Conservation (phyloP, 1,284 basidiomycete species). For the Boletus sp. region DNA sequence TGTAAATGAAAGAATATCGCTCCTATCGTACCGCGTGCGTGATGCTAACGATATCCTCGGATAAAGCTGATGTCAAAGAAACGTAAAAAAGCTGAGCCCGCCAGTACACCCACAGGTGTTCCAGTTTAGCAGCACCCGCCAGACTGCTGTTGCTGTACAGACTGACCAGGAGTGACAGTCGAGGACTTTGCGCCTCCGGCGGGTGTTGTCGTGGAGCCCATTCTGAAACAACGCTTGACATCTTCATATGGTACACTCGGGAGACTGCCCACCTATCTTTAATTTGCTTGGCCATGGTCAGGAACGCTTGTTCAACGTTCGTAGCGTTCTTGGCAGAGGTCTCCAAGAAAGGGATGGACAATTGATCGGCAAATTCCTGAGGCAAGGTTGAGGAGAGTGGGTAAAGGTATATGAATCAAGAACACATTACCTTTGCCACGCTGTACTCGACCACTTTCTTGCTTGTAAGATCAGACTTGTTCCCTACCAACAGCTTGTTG, state of each 20-base stretch:
- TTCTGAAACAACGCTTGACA: conserved; percentile 40
- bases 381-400: conserved; percentile 7
- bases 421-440: conserved; percentile 78
- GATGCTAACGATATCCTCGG: conserved; percentile 28
- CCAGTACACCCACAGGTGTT: conserved; percentile 18
- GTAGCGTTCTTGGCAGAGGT: conserved; percentile 99
- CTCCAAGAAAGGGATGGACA: conserved; percentile 95
- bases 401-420: neutral
- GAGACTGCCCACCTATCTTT: conserved; percentile 76
- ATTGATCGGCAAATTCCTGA: conserved; percentile 93
- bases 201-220: conserved; percentile 72
- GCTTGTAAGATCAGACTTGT: conserved; percentile 95
- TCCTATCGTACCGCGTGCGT: conserved; percentile 32
- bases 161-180: conserved; percentile 49
- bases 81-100: conserved; percentile 12
- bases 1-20: conserved; percentile 33
- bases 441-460: conserved; percentile 99
- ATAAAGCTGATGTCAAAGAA: conserved; percentile 14
- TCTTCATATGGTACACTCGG: neutral
- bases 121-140: conserved; percentile 52
- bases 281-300: conserved; percentile 99
- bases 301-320: conserved; percentile 99
- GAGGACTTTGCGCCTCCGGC: conserved; percentile 68
- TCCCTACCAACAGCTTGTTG: conserved; percentile 96
- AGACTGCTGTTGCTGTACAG: conserved; percentile 49